Evolutionary conservation across 176 grass and related monocot species (phyloP).

Genomic region (Coix lacrymajobi): DNA sequence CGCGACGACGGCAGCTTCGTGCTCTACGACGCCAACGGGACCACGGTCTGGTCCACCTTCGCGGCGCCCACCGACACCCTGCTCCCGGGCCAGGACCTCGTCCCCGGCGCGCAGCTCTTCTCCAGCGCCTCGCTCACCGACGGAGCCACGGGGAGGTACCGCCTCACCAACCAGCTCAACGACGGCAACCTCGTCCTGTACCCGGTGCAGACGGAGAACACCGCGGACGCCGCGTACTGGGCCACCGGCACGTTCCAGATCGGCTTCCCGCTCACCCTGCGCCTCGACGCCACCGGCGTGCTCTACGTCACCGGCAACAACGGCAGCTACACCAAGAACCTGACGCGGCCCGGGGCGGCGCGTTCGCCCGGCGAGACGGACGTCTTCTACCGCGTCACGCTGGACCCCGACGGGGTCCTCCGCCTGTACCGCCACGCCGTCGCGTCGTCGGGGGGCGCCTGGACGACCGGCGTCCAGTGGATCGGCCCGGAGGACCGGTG

Average conservation of each 20-base stretch:
- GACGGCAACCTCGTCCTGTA: conserved; percentile 39
- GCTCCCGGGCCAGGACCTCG: conserved; percentile 29
- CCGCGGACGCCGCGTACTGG: conserved; percentile 23
- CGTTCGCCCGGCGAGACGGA: not conserved
- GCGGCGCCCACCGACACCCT: conserved; percentile 34
- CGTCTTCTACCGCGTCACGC: not conserved
- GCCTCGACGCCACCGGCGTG: not conserved
- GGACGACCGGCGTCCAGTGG: not conserved
- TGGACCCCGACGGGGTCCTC: conserved; percentile 18
- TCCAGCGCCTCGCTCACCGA: not conserved
- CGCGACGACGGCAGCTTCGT: conserved; percentile 45
- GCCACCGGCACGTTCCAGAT: conserved; percentile 31
- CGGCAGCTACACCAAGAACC: conserved; percentile 29
- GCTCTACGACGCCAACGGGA: conserved; percentile 22
- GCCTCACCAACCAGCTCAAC: conserved; percentile 6
- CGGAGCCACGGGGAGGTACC: conserved; percentile 15
- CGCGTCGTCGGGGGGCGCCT: not conserved
- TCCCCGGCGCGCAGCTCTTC: conserved; percentile 17
- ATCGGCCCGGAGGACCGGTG: conserved; percentile 27
- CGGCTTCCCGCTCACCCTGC: conserved; percentile 29
- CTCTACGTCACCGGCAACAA: conserved; percentile 20
- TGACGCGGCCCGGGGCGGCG: not conserved
- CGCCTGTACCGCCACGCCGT: conserved; percentile 22
- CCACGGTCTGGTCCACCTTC: conserved; percentile 40
- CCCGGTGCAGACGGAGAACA: conserved; percentile 15